A percentile compares a stretch with the other conserved stretches of the same genome.
Conservation (phyloP, 2,329 filamentous ascomycete species). For the Aspergillus unguis region DNA sequence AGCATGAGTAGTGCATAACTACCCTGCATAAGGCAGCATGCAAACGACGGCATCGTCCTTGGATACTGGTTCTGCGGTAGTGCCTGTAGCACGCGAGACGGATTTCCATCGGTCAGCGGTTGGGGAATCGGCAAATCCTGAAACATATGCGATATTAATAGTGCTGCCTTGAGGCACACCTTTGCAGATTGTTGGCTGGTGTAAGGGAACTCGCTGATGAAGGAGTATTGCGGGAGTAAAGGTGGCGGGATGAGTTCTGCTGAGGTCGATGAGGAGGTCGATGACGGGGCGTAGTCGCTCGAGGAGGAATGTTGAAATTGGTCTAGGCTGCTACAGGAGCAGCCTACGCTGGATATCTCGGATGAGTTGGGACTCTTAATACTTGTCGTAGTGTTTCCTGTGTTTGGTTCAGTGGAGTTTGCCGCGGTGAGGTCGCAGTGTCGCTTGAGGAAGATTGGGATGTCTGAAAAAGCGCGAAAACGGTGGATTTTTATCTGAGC, state of each 20-base stretch:
- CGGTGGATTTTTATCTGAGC: slow-evolving; percentile 47
- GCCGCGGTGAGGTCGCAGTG: slow-evolving; percentile 44
- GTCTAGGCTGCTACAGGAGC: slow-evolving; percentile 31
- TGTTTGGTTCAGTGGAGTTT: slow-evolving; percentile 16
- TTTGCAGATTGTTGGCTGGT: slow-evolving; percentile 41
- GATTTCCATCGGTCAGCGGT: slow-evolving; percentile 22
- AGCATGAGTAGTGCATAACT: slow-evolving; percentile 49
- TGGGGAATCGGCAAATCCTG: slow-evolving; percentile 38
- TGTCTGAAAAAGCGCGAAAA: slow-evolving; percentile 46
- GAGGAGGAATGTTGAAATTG: slow-evolving; percentile 28
- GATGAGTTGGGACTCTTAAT: slow-evolving; percentile 5
- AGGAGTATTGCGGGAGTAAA: slow-evolving; percentile 26
- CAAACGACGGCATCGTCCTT: slow-evolving; percentile 47
- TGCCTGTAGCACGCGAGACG: slow-evolving; percentile 15
- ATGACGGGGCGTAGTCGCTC: slow-evolving; percentile 32
- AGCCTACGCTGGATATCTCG: slow-evolving; percentile 30
- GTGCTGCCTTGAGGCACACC: slow-evolving; percentile 39
- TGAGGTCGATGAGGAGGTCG: slow-evolving; percentile 30
- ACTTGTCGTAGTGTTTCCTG: slow-evolving; percentile 6
- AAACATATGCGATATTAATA: slow-evolving; percentile 43
- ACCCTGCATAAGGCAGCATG: slow-evolving; percentile 47
- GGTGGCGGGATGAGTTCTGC: slow-evolving; percentile 23
- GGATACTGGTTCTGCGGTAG: slow-evolving; percentile 27
- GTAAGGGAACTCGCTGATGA: slow-evolving; percentile 40
- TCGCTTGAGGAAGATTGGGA: slow-evolving; percentile 45